Evolutionary conservation across 176 grass and related monocot species (phyloP).

Genomic region (Tillandsia leiboldiana): DNA sequence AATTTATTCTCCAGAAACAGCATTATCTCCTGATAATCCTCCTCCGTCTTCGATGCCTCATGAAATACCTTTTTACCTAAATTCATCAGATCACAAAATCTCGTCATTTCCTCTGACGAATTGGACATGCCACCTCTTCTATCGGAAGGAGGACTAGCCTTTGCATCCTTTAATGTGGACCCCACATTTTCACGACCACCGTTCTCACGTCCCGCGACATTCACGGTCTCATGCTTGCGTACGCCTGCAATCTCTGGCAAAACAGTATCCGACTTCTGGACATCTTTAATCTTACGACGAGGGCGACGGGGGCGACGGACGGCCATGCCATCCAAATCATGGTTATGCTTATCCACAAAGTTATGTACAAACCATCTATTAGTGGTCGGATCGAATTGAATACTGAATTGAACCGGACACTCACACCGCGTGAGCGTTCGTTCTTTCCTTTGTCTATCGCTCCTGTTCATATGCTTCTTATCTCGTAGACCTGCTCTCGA

Average conservation of each 20-base stretch:
- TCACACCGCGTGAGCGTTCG: slow-evolving; percentile 7
- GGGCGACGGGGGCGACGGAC: background rate
- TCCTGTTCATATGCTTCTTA: slow-evolving; percentile 4
- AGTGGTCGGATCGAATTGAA: slow-evolving; percentile 1
- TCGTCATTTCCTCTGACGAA: no score
- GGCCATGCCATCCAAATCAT: background rate
- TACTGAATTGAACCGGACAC: slow-evolving; percentile 6
- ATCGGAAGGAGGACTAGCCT: no score
- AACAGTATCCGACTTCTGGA: background rate
- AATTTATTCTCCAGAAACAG: no score
- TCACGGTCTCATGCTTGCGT: background rate
- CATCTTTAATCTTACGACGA: background rate
- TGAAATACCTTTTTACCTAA: no score
- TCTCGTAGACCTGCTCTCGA: slow-evolving; percentile 10
- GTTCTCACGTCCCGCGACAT: background rate
- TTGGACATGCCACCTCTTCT: no score
- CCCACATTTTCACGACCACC: no score
- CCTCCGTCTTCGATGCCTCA: no score
- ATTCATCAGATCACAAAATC: no score
- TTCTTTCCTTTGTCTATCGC: slow-evolving; percentile 12
- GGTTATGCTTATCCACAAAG: slow-evolving; percentile 15
- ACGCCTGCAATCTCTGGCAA: background rate
- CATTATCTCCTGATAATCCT: no score
- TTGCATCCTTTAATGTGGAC: no score
- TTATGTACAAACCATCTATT: slow-evolving; percentile 10